Conservation (phyloP, 2,329 filamentous ascomycete genomes). For the Niveomyces coronatus region DNA sequence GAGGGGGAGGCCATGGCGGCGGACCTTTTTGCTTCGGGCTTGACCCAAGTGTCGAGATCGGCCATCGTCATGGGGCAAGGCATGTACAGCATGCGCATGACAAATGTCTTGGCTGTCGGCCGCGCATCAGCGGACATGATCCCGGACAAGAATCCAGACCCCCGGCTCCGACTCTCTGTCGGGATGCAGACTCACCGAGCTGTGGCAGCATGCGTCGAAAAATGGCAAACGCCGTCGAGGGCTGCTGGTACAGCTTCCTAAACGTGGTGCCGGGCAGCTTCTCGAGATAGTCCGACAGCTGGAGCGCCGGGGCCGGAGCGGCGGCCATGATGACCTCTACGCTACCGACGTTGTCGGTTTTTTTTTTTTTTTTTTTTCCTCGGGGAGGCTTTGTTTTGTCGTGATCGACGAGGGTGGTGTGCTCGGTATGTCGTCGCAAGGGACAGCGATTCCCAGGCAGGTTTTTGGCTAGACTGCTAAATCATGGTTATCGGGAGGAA, state of each 20-base stretch:
- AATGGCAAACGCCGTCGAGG: conserved; percentile 87
- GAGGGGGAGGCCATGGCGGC: not conserved
- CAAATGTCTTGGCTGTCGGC: conserved; percentile 75
- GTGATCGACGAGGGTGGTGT: not conserved
- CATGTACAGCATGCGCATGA: conserved; percentile 92
- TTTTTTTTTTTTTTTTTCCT: not conserved
- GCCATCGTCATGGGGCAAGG: conserved; percentile 66
- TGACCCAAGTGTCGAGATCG: conserved; percentile 81
- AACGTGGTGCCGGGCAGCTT: conserved; percentile 83
- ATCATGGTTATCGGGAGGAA: conserved; percentile 10
- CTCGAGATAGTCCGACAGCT: conserved; percentile 84
- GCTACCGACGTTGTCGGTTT: not conserved
- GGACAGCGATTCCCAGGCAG: conserved; percentile 7
- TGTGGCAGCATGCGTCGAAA: conserved; percentile 96
- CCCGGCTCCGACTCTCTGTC: not conserved
- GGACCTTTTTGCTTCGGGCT: conserved; percentile 43
- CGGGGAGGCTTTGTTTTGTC: not conserved
- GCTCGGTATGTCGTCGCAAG: not conserved
- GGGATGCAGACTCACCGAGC: conserved; percentile 50
- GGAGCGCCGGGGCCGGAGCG: conserved; percentile 38
- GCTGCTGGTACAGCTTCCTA: conserved; percentile 86
- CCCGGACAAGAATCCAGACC: too few relatives aligned
- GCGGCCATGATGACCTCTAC: conserved; percentile 31
- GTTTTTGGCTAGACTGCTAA: conserved; percentile 6
- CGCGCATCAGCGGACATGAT: too few relatives aligned